Conservation (phyloP, 176 grass and related monocot species). For the Avena atlantica region DNA sequence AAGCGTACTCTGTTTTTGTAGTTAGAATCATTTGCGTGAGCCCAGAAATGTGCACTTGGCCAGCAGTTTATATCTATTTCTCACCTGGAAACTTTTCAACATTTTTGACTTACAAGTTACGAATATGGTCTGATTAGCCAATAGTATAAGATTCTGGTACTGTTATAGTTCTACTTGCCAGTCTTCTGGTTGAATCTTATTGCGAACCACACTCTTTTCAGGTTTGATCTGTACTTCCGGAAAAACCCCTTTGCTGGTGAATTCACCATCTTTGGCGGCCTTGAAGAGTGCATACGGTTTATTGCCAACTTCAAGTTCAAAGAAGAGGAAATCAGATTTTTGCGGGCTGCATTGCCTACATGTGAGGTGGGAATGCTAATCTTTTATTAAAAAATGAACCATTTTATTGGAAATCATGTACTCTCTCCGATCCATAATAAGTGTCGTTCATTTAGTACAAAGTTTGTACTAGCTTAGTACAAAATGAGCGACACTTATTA, state of each 20-base stretch:
- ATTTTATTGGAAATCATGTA: not conserved
- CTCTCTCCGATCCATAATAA: no score
- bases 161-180: not conserved
- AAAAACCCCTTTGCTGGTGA: conserved; percentile 94
- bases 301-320: conserved; percentile 92
- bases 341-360: conserved; percentile 67
- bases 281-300: conserved; percentile 95
- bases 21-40: not conserved
- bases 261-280: conserved; percentile 92
- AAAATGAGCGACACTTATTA: no score
- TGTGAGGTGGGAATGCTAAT: conserved; percentile 64
- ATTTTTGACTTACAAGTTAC: not conserved
- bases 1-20: not conserved
- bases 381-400: conserved; percentile 11
- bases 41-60: not conserved
- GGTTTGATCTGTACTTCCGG: conserved; percentile 94
- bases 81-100: not conserved
- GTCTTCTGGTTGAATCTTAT: not conserved
- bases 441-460: no score
- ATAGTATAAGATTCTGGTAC: not conserved
- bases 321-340: conserved; percentile 78
- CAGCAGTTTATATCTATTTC: not conserved
- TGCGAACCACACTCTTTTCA: conserved; percentile 46
- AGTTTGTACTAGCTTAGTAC: no score
- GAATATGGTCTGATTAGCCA: not conserved